A percentile compares a stretch with the other conserved stretches of the same genome.
These are phyloP conservation scores for Aspergillus coremiiformis DNA, from an alignment of 495 filamentous ascomycete species.

Conservation along the genomic window DNA sequence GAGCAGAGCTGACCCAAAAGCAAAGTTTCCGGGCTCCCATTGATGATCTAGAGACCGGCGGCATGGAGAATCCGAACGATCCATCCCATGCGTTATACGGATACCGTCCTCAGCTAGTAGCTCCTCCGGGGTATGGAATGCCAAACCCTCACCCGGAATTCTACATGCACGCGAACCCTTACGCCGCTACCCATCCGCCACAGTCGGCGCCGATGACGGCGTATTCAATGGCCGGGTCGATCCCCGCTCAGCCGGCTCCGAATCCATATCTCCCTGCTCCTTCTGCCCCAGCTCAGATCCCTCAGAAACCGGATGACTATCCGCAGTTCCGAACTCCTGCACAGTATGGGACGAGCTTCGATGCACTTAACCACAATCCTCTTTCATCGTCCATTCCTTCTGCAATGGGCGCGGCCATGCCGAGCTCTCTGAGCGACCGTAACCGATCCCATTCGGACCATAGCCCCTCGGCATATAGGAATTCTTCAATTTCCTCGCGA, in stretches of 20 bases:
- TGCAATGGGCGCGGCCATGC: constrained; percentile 23
- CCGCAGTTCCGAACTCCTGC: constrained; percentile 24
- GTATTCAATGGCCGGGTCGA: constrained; percentile 30
- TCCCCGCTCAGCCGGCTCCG: constrained; percentile 29
- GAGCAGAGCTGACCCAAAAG: constrained; percentile 51
- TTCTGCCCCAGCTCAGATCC: constrained; percentile 19
- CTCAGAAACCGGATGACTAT: constrained; percentile 35
- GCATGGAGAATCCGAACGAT: constrained; percentile 34
- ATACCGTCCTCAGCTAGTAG: constrained; percentile 36
- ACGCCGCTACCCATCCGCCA: constrained; percentile 32
- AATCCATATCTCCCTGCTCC: constrained; percentile 37
- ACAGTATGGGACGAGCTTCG: constrained; percentile 30
- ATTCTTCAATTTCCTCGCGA: constrained; percentile 38
- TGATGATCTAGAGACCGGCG: constrained; percentile 48
- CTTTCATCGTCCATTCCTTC: constrained; percentile 35
- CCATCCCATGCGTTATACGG: constrained; percentile 31
- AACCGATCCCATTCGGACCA: constrained; percentile 37
- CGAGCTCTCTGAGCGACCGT: constrained; percentile 32
- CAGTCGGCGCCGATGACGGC: constrained; percentile 28
- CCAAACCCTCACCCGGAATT: constrained; percentile 31
- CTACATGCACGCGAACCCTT: constrained; percentile 31
- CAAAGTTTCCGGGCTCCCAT: constrained; percentile 66
- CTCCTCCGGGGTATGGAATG: constrained; percentile 31
- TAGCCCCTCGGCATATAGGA: constrained; percentile 37
- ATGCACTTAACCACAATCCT: constrained; percentile 28